These are phyloP conservation scores for Pleomassaria siparia DNA, from an alignment of 2,329 filamentous ascomycete species.

Conservation along the genomic window DNA sequence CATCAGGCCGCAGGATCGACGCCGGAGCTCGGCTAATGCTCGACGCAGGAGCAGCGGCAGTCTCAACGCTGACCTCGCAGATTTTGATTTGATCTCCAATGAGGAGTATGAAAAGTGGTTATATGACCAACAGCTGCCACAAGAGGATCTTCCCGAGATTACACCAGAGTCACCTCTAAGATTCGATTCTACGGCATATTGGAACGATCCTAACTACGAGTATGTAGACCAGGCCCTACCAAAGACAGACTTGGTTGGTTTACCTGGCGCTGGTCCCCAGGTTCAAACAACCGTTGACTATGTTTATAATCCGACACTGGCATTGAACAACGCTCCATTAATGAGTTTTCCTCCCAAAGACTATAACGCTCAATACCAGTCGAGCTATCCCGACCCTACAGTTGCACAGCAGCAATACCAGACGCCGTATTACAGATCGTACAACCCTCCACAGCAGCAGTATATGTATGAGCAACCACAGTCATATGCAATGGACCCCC, in stretches of 20 bases:
- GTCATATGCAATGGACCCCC: too few species aligned
- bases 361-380: background rate
- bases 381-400: background rate
- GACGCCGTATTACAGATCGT: background rate
- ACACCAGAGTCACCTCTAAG: too few species aligned
- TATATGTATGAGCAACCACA: too few species aligned
- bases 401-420: background rate
- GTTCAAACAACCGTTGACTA: background rate
- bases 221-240: background rate
- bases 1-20: slow-evolving; percentile 9
- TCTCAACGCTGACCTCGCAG: background rate
- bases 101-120: background rate
- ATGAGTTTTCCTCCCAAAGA: background rate
- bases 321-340: background rate
- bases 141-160: background rate
- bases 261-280: background rate
- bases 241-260: background rate
- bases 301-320: background rate
- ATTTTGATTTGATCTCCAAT: background rate
- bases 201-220: background rate
- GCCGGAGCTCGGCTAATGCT: slow-evolving; percentile 7
- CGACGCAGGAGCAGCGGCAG: background rate
- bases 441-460: background rate
- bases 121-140: too few species aligned
- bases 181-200: background rate